Conservation (phyloP, 1,284 basidiomycete species). For the Apiotrichum brassicae region DNA sequence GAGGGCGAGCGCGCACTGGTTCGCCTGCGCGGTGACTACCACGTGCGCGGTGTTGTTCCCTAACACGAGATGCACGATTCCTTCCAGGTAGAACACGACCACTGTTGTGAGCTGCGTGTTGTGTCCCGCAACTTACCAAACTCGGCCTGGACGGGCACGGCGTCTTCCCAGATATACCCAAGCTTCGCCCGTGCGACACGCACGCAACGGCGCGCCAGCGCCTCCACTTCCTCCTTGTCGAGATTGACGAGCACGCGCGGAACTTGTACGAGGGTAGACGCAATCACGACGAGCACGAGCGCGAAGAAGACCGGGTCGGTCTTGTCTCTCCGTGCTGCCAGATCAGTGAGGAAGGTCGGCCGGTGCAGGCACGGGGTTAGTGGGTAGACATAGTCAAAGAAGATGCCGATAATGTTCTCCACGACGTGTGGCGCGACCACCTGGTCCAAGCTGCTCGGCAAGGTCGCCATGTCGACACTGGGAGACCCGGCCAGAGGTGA, state of each 20-base stretch:
- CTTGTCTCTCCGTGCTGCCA: constrained; percentile 29
- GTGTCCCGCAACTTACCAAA: constrained; percentile 6
- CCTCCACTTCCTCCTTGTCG: constrained; percentile 36
- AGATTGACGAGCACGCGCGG: constrained; percentile 33
- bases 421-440: constrained; percentile 27
- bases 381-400: constrained; percentile 42
- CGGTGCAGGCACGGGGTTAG: constrained; percentile 38
- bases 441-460: constrained; percentile 33
- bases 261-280: constrained; percentile 37
- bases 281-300: constrained; percentile 29
- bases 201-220: constrained; percentile 30
- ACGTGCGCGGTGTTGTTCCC: constrained; percentile 43
- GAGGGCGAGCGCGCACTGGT: constrained; percentile 36
- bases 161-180: constrained; percentile 30
- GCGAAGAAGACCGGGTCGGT: constrained; percentile 36
- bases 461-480: constrained; percentile 3
- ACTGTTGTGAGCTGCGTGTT: constrained; percentile 4
- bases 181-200: constrained; percentile 30
- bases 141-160: constrained; percentile 12
- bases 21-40: constrained; percentile 31
- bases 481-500: constrained; percentile 9
- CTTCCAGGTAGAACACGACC: constrained; percentile 25
- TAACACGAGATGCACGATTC: constrained; percentile 36
- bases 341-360: constrained; percentile 36
- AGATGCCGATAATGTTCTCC: constrained; percentile 33